Evolutionary conservation across 2,329 filamentous ascomycete genomes (phyloP).

Genomic region (Camillea tinctor): DNA sequence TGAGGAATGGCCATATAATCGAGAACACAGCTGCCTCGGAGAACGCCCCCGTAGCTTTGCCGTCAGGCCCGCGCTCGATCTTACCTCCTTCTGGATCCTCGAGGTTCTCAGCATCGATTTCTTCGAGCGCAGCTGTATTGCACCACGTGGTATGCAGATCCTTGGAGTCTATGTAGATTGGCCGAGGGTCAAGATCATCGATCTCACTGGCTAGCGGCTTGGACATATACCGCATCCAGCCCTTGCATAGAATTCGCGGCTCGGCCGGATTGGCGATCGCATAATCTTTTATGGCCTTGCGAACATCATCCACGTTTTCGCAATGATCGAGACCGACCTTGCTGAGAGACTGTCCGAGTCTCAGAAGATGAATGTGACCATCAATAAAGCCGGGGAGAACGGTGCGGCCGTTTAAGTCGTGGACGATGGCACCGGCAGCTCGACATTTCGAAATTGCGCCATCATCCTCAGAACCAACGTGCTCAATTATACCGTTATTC

Average conservation of each 20-base stretch:
- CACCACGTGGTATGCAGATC: slow-evolving; percentile 59
- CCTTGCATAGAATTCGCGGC: slow-evolving; percentile 50
- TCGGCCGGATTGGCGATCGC: slow-evolving; percentile 47
- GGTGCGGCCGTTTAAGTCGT: slow-evolving; percentile 31
- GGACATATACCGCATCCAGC: slow-evolving; percentile 51
- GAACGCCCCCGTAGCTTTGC: slow-evolving; percentile 49
- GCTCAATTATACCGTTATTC: slow-evolving; percentile 15
- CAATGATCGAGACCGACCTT: slow-evolving; percentile 51
- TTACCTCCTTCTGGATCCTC: slow-evolving; percentile 50
- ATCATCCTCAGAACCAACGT: slow-evolving; percentile 18
- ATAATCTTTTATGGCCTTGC: slow-evolving; percentile 43
- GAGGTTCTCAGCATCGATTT: slow-evolving; percentile 46
- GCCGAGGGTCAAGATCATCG: slow-evolving; percentile 52
- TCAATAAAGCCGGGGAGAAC: slow-evolving; percentile 58
- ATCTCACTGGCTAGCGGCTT: slow-evolving; percentile 47
- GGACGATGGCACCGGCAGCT: slow-evolving; percentile 13
- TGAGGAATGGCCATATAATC: slow-evolving; percentile 56
- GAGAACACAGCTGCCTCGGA: slow-evolving; percentile 51
- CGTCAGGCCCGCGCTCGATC: slow-evolving; percentile 48
- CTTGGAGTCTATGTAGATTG: slow-evolving; percentile 57
- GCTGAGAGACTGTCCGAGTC: slow-evolving; percentile 52
- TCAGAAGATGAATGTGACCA: slow-evolving; percentile 55
- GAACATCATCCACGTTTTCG: slow-evolving; percentile 49
- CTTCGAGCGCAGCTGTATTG: slow-evolving; percentile 48
- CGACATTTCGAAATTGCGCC: slow-evolving; percentile 8